These are phyloP conservation scores for Ulota crispa DNA, from an alignment of 225 moss, liverwort and hornwort species.

Conservation along the genomic window DNA sequence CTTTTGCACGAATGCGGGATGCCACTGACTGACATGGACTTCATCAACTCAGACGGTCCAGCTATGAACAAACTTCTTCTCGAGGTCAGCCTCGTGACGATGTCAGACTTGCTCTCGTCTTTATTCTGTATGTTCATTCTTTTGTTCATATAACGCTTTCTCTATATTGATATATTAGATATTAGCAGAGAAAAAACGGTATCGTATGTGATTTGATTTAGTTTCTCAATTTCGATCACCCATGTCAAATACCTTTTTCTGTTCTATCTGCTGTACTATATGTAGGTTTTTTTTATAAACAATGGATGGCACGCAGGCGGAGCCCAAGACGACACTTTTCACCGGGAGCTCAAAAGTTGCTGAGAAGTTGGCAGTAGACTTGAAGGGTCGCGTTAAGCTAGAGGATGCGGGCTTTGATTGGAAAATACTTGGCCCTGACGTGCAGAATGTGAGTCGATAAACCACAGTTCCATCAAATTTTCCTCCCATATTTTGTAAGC, in stretches of 20 bases:
- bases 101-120: conserved; percentile 10
- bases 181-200: neutral
- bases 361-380: conserved; percentile 85
- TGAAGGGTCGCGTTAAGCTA: conserved; percentile 93
- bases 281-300: neutral
- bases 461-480: neutral
- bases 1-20: conserved; percentile 89
- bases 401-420: conserved; percentile 99
- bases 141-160: neutral
- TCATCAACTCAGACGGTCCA: conserved; percentile 90
- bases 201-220: neutral
- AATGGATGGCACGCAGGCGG: conserved; percentile 50
- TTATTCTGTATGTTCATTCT: neutral
- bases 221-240: neutral
- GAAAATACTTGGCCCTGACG: conserved; percentile 98
- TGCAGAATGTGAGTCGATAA: conserved; percentile 62
- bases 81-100: conserved; percentile 52
- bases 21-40: conserved; percentile 79
- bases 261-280: neutral
- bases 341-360: conserved; percentile 99
- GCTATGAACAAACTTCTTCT: conserved; percentile 87
- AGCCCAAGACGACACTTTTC: conserved; percentile 90
- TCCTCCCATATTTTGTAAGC: neutral
- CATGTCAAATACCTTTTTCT: neutral
- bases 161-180: neutral